Evolutionary conservation across 805 yeast genomes (phyloP).

Genomic region (Sugiyamaella mastotermitis): DNA sequence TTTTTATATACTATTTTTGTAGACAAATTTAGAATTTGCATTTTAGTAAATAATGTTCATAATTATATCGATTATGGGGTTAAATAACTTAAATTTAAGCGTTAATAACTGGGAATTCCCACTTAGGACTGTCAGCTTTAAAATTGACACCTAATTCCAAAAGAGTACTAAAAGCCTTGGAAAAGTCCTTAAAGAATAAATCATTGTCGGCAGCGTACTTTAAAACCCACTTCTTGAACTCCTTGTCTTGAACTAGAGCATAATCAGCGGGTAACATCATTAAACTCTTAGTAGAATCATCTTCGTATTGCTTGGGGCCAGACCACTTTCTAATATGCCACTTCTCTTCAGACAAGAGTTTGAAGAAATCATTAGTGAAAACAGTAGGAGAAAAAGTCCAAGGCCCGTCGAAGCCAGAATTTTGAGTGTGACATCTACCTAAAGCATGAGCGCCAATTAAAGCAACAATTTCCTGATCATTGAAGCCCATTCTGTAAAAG

Average conservation of each 20-base stretch:
- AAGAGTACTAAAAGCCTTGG: conserved; percentile 55
- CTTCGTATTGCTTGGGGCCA: conserved; percentile 58
- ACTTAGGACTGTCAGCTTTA: conserved; percentile 35
- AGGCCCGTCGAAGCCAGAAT: conserved; percentile 69
- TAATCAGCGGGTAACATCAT: conserved; percentile 81
- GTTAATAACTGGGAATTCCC: conserved; percentile 21
- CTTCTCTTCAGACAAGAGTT: conserved; percentile 46
- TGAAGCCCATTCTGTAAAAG: conserved; percentile 61
- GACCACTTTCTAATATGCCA: conserved; percentile 53
- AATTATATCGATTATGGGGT: too few species aligned
- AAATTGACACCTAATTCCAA: conserved; percentile 65
- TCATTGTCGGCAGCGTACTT: conserved; percentile 56
- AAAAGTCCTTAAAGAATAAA: conserved; percentile 54
- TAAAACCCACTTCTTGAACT: conserved; percentile 50
- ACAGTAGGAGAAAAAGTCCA: conserved; percentile 75
- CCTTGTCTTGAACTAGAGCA: conserved; percentile 54
- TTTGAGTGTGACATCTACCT: conserved; percentile 63
- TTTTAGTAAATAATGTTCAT: too few species aligned
- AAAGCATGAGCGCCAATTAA: conserved; percentile 71
- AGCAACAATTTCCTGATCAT: conserved; percentile 67
- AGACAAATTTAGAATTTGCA: too few species aligned
- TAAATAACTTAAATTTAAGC: too few species aligned
- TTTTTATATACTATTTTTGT: too few species aligned
- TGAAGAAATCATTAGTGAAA: conserved; percentile 66
- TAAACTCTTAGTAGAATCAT: conserved; percentile 46